Evolutionary conservation across 2,329 filamentous ascomycete species (phyloP), one percentile per base, ranked within the genome.

Genomic region (Geosmithia flava): DNA sequence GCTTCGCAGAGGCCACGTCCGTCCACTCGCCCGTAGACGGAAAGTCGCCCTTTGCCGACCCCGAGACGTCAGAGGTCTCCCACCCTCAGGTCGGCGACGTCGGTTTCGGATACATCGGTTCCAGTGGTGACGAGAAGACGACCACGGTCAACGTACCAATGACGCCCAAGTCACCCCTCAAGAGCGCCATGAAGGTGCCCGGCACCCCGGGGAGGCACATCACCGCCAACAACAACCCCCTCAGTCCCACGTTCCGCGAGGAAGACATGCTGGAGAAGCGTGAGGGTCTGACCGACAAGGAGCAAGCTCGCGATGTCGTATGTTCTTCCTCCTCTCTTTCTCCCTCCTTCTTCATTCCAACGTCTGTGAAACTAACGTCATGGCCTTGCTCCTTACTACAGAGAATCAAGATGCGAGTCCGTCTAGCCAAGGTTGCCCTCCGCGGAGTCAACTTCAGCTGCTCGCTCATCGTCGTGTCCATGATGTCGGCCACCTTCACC

Each of bases 361-460:
- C 19, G 13, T 20, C 6, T 20, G 20, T 42, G 2, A 17, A 3
- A 30, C 37, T 45, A 20, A 20, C 17, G 16, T 40, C 3, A 39
- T 41, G 23, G 16, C 20, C 33, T 44, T 45, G 43, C 43, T 30
- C 7, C 16, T 27, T 7, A 33, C 23, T 48, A 7, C 50, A 95
- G 91, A 94, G 86, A 83, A 80, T 95, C 64, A 97, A 96, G 71
- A 83, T 83, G 37, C 81, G 88, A 55, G 90, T 97, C 33, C 82
- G 93, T 44, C 75, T 97, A 66, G 93, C 91, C 56, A 98, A 98
- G 72, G 83, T 97, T 58, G 80, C 95, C 53, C 81, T 98, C n/a
- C 85, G 93, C 54, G 85, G 88, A 49, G 86, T 97, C 68, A 96
- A 91, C 75, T 97, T 98, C 67, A 89, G 87, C 66, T 98, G 93